Conservation (phyloP, 2,329 filamentous ascomycete species). For the Sarocladium oryzae region DNA sequence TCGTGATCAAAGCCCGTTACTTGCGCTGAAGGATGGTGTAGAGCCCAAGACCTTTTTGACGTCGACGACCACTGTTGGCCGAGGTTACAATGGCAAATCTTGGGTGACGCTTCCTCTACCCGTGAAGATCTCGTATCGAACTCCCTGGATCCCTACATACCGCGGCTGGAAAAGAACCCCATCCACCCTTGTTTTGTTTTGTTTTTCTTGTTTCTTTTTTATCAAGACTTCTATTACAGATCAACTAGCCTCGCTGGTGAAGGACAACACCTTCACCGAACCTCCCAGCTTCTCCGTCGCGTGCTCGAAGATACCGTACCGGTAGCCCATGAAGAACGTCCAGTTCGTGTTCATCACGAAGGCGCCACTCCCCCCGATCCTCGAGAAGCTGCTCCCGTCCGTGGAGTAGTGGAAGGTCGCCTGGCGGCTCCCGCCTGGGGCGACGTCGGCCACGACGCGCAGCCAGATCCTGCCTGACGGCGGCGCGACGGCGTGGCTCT, state of each 20-base stretch:
- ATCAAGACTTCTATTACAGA: too few species aligned
- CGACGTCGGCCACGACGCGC: constrained; percentile 17
- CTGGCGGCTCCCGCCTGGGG: constrained; percentile 13
- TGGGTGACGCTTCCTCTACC: too few species aligned
- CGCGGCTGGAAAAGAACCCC: too few species aligned
- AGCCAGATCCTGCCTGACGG: constrained; percentile 16
- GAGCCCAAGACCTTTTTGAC: neutral
- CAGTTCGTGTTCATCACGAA: constrained; percentile 32
- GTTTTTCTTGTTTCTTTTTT: neutral
- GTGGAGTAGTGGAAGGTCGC: constrained; percentile 31
- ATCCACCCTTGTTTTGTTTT: too few species aligned
- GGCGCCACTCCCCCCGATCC: constrained; percentile 27
- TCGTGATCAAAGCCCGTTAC: too few species aligned
- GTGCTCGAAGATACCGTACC: constrained; percentile 43
- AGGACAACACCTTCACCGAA: constrained; percentile 8
- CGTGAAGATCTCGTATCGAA: too few species aligned
- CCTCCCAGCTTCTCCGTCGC: constrained; percentile 30
- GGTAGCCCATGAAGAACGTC: constrained; percentile 41
- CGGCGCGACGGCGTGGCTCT: neutral
- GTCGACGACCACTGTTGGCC: neutral
- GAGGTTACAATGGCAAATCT: constrained; percentile 2
- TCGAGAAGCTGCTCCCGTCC: constrained; percentile 31
- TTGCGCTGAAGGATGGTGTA: too few species aligned
- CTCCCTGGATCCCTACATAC: too few species aligned
- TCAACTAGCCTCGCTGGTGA: constrained; percentile 8